Conservation (phyloP, 2,329 filamentous ascomycete genomes). For the Chrysosphaeria jannelii region DNA sequence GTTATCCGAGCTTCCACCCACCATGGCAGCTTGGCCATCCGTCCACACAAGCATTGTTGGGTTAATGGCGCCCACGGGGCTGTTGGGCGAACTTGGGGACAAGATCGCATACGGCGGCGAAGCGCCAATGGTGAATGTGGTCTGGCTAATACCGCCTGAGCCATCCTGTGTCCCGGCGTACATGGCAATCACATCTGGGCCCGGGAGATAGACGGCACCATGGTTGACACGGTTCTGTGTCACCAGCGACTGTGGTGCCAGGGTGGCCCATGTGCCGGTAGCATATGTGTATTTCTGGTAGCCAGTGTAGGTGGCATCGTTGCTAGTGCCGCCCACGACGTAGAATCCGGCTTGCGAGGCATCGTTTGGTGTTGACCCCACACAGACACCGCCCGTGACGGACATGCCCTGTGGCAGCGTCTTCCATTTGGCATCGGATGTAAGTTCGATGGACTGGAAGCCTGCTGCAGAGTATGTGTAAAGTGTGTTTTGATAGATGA, state of each 20-base stretch:
- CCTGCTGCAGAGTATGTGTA: constrained; percentile 52
- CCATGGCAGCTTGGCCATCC: constrained; percentile 34
- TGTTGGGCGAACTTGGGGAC: constrained; percentile 22
- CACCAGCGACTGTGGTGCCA: constrained; percentile 15
- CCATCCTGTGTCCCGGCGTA: constrained; percentile 48
- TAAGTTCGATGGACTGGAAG: constrained; percentile 44
- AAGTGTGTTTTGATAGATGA: constrained; percentile 51
- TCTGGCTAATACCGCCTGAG: constrained; percentile 24
- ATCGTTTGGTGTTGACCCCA: constrained; percentile 33
- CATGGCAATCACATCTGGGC: constrained; percentile 40
- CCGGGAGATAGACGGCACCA: constrained; percentile 41
- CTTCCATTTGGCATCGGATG: constrained; percentile 42
- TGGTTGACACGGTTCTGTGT: constrained; percentile 45
- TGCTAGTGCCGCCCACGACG: constrained; percentile 44
- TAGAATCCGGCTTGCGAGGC: constrained; percentile 33
- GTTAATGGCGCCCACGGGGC: constrained; percentile 26
- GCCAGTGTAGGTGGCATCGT: constrained; percentile 30
- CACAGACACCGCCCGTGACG: constrained; percentile 49
- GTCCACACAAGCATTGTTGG: constrained; percentile 55
- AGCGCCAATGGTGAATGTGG: constrained; percentile 47
- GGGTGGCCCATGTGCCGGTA: constrained; percentile 20
- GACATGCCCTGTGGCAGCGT: constrained; percentile 30
- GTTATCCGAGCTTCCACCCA: constrained; percentile 41
- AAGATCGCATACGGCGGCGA: constrained; percentile 30
- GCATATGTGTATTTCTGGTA: constrained; percentile 36